phyloP scores from a whole-genome alignment of 2,329 filamentous ascomycete genomes.

The Phyllosticta capitalensis region DNA sequence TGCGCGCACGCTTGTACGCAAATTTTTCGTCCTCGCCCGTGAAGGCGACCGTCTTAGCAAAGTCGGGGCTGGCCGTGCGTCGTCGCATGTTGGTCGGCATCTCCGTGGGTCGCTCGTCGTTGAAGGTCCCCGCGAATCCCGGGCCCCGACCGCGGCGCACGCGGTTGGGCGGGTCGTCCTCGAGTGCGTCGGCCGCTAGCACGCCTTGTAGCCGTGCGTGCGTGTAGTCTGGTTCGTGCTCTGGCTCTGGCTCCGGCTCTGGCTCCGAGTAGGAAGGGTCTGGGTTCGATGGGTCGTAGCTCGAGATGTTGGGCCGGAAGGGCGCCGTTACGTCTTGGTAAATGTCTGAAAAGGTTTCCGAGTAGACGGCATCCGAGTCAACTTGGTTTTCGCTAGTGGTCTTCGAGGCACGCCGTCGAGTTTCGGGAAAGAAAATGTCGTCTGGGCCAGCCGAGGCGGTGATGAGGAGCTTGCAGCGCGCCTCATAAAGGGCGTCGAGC shows the following conservation, averaged over 20 bases:
- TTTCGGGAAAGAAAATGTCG: conserved; percentile 66
- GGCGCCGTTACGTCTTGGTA: conserved; percentile 70
- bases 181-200: conserved; percentile 36
- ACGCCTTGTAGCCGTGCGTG: conserved; percentile 27
- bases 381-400: conserved; percentile 12
- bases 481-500: conserved; percentile 71
- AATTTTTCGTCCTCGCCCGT: conserved; percentile 77
- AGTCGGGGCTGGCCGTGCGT: conserved; percentile 41
- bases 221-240: conserved; percentile 24
- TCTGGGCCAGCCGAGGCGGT: conserved; percentile 60
- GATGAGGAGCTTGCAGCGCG: conserved; percentile 66
- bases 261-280: neutral
- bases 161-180: conserved; percentile 41
- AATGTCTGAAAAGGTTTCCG: conserved; percentile 62
- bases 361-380: conserved; percentile 45
- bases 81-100: neutral
- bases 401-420: conserved; percentile 14
- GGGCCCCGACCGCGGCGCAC: conserved; percentile 16
- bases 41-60: conserved; percentile 57
- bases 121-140: conserved; percentile 15
- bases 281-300: conserved; percentile 39
- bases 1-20: conserved; percentile 67
- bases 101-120: conserved; percentile 19
- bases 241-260: neutral
- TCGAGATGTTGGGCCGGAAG: conserved; percentile 69